phyloP scores from a whole-genome alignment of 331 rosid species.

The Dryas integrifolia region DNA sequence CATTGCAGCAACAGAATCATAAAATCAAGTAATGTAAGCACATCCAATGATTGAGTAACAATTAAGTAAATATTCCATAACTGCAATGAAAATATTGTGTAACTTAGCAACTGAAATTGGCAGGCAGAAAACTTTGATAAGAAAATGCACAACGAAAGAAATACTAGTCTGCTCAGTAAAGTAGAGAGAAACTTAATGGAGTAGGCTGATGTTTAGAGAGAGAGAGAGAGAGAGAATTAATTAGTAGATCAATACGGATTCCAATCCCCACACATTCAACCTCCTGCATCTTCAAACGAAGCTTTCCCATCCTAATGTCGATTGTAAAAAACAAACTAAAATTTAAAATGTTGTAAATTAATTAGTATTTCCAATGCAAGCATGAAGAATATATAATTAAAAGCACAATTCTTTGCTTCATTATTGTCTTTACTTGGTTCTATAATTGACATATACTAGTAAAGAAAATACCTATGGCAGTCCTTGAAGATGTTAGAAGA shows the following conservation, averaged over 20 bases:
- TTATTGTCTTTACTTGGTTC: neutral
- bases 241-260: neutral
- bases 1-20: conserved; percentile 20
- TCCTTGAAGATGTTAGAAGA: conserved; percentile 93
- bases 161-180: neutral
- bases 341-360: neutral
- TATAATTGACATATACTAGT: conserved; percentile 1
- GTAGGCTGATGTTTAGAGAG: neutral
- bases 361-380: neutral
- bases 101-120: conserved; percentile 1
- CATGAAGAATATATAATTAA: neutral
- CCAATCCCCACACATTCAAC: neutral
- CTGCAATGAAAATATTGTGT: neutral
- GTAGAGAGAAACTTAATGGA: neutral
- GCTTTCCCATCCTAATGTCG: neutral
- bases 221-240: neutral
- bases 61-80: neutral
- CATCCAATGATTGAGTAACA: neutral
- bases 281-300: neutral
- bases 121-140: neutral
- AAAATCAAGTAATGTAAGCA: conserved; percentile 2
- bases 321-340: neutral
- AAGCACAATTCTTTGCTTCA: neutral
- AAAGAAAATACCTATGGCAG: conserved; percentile 72
- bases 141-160: neutral